Evolutionary conservation across 2,329 filamentous ascomycete species (phyloP).

Genomic region (Diaporthe aspalathi): DNA sequence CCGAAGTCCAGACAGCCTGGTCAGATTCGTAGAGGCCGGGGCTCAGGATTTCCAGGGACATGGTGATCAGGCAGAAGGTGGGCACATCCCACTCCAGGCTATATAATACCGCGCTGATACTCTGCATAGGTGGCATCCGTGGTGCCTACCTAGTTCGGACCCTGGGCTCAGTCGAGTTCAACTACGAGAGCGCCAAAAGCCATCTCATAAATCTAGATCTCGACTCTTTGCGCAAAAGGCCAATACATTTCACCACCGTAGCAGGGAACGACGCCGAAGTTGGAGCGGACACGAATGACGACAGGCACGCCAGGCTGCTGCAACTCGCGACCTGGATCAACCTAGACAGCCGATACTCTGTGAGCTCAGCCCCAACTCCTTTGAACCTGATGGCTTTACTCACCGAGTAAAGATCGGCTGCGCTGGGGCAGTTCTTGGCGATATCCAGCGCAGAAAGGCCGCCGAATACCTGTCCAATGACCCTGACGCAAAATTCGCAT

Average conservation of each 20-base stretch:
- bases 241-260: slow-evolving; percentile 67
- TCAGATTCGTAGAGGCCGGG: slow-evolving; percentile 49
- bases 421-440: slow-evolving; percentile 85
- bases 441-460: slow-evolving; percentile 76
- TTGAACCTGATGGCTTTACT: not conserved
- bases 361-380: slow-evolving; percentile 49
- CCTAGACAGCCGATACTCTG: slow-evolving; percentile 77
- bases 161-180: slow-evolving; percentile 79
- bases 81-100: not conserved
- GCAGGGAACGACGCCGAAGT: slow-evolving; percentile 50
- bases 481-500: slow-evolving; percentile 62
- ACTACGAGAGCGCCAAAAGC: slow-evolving; percentile 71
- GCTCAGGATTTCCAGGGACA: slow-evolving; percentile 49
- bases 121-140: slow-evolving; percentile 49
- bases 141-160: slow-evolving; percentile 69
- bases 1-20: slow-evolving; percentile 56
- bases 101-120: slow-evolving; percentile 1
- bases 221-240: slow-evolving; percentile 59
- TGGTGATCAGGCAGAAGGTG: slow-evolving; percentile 40
- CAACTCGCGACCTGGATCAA: slow-evolving; percentile 78
- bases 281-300: slow-evolving; percentile 54
- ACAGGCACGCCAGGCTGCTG: slow-evolving; percentile 72
- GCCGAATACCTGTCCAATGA: slow-evolving; percentile 72
- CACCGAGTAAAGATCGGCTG: slow-evolving; percentile 73
- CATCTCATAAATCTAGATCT: slow-evolving; percentile 72